Evolutionary conservation across 116 monocot species (phyloP), one percentile per base, ranked within the genome.

Genomic region (Thalassia testudinum): DNA sequence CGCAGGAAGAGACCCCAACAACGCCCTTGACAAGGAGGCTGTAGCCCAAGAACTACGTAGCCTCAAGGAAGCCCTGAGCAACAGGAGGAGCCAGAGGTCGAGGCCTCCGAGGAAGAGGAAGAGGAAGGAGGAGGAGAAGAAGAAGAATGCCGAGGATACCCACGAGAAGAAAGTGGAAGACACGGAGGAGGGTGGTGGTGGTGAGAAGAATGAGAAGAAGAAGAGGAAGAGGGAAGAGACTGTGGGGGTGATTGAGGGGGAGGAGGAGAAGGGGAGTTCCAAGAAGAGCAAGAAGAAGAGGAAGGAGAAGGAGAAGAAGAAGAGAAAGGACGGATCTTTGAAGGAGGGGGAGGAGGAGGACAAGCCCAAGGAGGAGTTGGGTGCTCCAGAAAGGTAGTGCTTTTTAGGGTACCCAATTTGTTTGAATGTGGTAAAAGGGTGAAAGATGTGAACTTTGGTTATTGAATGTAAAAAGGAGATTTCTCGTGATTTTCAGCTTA

Each of bases 41-140:
- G 47, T 15, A n/a, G 27, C 26, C 21, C 50, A 30, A 26, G 62
- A 70, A 58, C 19, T 75, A 40, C 44, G 69, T 55, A 66, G 45
- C 57, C 50, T 80, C 56, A 77, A 62, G 68, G 69, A 79, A 65
- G 34, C 71, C 24, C 23, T 75, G 49, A 57, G 49, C 34, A 65
- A 66, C n/a, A 69, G 58, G 50, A 72, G 55, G 56, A 56, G 47
- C 42, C 57, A 49, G 18, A 64, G 55, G 7, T 23, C 59, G 18
- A 62, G 54, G 56, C 63, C 57, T 18, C 12, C 58, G 1, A 78
- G 62, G 52, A 71, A 57, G 7, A 84, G 38, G 27, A 72, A 53
- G 54, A 67, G 64, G 55, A 56, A 56, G 53, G 24, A 56, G 42
- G 55, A 67, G 23, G n/a, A n/a, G 55, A 34, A 34, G 30, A 58